Percentiles rank a stretch among this genome's conserved stretches.
Conservation (phyloP, 768 basidiomycete species). For the Lyophyllum decastes region DNA sequence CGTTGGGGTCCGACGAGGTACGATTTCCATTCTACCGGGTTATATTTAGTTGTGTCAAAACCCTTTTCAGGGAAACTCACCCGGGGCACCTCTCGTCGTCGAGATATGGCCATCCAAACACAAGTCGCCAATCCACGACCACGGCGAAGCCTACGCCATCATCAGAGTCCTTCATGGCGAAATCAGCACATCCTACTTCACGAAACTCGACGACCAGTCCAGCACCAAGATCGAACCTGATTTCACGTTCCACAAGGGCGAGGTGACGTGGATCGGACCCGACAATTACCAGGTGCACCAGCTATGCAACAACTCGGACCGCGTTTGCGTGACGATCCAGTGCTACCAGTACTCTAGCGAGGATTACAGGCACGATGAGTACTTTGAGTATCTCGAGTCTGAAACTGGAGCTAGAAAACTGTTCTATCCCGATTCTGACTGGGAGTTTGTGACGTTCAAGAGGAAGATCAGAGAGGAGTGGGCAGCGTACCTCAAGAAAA, state of each 20-base stretch:
- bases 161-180: slow-evolving; percentile 25
- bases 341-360: slow-evolving; percentile 13
- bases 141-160: slow-evolving; percentile 21
- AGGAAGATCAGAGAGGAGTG: slow-evolving; percentile 12
- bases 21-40: neutral
- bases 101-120: slow-evolving; percentile 25
- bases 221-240: slow-evolving; percentile 3
- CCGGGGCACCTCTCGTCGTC: slow-evolving; percentile 22
- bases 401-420: slow-evolving; percentile 6
- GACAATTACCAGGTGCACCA: slow-evolving; percentile 7
- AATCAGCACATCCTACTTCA: slow-evolving; percentile 18
- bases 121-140: slow-evolving; percentile 23
- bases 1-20: slow-evolving; percentile 18
- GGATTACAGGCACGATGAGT: slow-evolving; percentile 13
- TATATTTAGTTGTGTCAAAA: neutral
- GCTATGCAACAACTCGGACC: slow-evolving; percentile 11
- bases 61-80: slow-evolving; percentile 20
- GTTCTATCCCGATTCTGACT: slow-evolving; percentile 16
- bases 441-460: slow-evolving; percentile 13
- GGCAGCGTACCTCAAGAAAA: slow-evolving; percentile 11
- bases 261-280: slow-evolving; percentile 1
- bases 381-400: slow-evolving; percentile 11
- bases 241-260: neutral
- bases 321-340: slow-evolving; percentile 16
- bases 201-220: neutral